Conservation (phyloP, 352 stramenopile species). For the Phytophthora ohioensis region DNA sequence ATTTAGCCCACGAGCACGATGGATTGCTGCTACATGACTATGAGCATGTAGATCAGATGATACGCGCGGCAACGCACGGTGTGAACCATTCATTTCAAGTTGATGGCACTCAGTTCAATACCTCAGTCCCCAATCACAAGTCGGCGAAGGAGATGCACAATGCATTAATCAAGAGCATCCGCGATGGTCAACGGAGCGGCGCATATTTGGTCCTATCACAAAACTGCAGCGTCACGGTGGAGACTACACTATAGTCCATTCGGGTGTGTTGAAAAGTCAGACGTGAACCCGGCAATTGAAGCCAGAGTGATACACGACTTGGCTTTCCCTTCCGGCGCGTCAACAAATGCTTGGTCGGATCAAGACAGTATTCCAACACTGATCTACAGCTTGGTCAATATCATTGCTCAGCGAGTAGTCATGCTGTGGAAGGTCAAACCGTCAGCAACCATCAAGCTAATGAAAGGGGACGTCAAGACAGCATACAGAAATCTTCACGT, state of each 20-base stretch:
- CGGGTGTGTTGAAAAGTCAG: slow-evolving; percentile 1
- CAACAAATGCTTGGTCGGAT: slow-evolving; percentile 7
- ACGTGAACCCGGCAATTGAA: neutral
- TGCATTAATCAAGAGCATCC: neutral
- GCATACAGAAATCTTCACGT: slow-evolving; percentile 3
- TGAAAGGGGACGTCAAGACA: slow-evolving; percentile 11
- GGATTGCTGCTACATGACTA: neutral
- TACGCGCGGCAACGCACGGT: neutral
- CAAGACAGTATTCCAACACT: neutral
- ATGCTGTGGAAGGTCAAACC: neutral
- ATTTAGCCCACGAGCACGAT: neutral
- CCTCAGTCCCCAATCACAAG: neutral
- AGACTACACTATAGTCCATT: slow-evolving; percentile 11
- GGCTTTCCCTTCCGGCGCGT: neutral
- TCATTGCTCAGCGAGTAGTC: neutral
- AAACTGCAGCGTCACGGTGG: neutral
- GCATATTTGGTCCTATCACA: neutral
- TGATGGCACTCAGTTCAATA: neutral
- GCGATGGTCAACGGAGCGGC: neutral
- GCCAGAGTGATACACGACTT: slow-evolving; percentile 9
- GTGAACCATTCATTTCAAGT: neutral
- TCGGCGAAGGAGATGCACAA: neutral
- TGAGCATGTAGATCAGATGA: neutral
- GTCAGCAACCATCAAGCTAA: neutral
- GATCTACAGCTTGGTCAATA: neutral